Percentiles rank a stretch among this genome's conserved stretches.
These are phyloP conservation scores for Akebia trifoliata DNA, from an alignment of 164 flowering plant genomes.

Conservation along the genomic window DNA sequence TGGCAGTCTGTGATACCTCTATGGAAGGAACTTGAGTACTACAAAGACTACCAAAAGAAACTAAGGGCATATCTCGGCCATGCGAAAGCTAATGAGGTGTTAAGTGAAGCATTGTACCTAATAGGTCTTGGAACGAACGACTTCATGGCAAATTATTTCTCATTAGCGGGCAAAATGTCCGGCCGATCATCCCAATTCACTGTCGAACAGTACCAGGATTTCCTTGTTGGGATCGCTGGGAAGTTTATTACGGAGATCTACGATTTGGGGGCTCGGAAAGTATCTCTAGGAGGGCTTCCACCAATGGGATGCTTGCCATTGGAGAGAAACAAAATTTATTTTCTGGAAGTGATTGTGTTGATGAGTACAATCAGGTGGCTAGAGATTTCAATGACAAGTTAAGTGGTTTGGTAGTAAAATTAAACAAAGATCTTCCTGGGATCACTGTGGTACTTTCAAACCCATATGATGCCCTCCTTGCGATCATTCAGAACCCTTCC, in stretches of 20 bases:
- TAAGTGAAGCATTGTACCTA: constrained; percentile 42
- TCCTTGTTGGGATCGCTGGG: constrained; percentile 10
- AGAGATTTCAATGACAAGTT: constrained; percentile 19
- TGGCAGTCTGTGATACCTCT: constrained; percentile 58
- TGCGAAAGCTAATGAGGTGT: constrained; percentile 28
- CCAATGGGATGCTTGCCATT: constrained; percentile 69
- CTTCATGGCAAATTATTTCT: constrained; percentile 34
- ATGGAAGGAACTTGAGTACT: constrained; percentile 58
- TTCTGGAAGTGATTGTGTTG: constrained; percentile 10
- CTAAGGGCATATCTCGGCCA: constrained; percentile 37
- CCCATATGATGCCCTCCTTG: constrained; percentile 10
- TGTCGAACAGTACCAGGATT: constrained; percentile 14
- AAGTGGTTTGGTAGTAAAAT: constrained; percentile 2
- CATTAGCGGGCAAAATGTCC: neutral
- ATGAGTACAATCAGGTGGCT: constrained; percentile 20
- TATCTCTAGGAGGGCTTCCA: constrained; percentile 41
- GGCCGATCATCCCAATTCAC: constrained; percentile 9
- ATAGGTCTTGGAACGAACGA: constrained; percentile 64
- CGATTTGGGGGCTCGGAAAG: constrained; percentile 37
- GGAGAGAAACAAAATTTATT: constrained; percentile 14
- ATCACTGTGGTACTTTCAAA: constrained; percentile 11
- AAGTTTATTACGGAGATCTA: constrained; percentile 14
- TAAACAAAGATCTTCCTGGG: constrained; percentile 10
- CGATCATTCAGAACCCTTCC: constrained; percentile 15
- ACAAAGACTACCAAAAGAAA: constrained; percentile 43